Base-by-base conservation (phyloP, 305 asterid species). In the Rubia peregrina region DNA sequence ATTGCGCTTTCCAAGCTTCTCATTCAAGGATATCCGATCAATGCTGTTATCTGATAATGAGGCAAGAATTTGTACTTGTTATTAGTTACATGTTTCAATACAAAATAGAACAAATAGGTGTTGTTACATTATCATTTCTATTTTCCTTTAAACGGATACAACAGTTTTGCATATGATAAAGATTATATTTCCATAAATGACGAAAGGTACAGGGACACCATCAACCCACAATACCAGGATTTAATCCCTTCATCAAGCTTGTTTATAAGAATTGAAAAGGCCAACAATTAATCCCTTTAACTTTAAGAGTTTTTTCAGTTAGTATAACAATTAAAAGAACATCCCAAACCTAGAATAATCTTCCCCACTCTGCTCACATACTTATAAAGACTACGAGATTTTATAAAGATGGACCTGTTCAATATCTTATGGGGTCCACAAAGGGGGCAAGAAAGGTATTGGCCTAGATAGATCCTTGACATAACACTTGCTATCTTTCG, bases 1-100 rank as follows among this genome's bases (percentile, higher is more conserved):
- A 59, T 88, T 95, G 77, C 85, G 84, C 75, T 88, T 91, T 44
- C 99, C 99, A 75, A 91, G 96, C 86, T 82, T 88, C 74, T 79
- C 90, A 72, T 80, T 85, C 89, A 90, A 88, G 77, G 85, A 84
- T 75, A 85, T 83, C 80, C 81, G 85, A 71, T 84, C 88, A 63
- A 67, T 81, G 74, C 75, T 82, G 85, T 83, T 80, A 85, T 86
- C 99, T 94, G 87, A 75, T 61, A 79, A 76, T 51, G 56, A 67
- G 61, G 46, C 1, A 80, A 77, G 63, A 10, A 60, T 10, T 38
- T 69, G 72, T 73, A 69, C 40, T 68, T 48, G 51, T 72, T 70
- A 73, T 69, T 17, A 19, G 38, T 30, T 33, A 65, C 13, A 69
- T 57, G 19, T 22, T 55, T 57, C 46, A 26, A 38, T 13, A 21